These are phyloP conservation scores for Chrysophaeum taylorii DNA, from an alignment of 352 stramenopile genomes.

Conservation along the genomic window DNA sequence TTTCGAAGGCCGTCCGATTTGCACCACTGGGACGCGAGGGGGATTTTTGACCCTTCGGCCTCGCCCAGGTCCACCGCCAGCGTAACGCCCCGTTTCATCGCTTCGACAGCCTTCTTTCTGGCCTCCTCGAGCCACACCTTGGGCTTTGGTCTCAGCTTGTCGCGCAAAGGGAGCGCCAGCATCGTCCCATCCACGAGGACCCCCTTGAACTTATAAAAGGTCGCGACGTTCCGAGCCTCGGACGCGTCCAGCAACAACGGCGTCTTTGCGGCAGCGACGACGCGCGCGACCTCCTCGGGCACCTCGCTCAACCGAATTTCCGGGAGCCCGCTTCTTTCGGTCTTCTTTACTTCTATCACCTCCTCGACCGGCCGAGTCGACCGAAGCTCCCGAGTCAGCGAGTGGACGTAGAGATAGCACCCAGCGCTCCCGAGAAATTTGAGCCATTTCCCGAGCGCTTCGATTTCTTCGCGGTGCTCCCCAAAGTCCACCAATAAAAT, in stretches of 20 bases:
- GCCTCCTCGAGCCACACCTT: constrained; percentile 21
- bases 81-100: constrained; percentile 20
- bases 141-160: constrained; percentile 23
- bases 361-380: constrained; percentile 19
- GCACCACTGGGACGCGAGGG: neutral
- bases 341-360: neutral
- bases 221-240: constrained; percentile 19
- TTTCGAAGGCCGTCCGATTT: neutral
- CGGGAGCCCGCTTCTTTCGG: neutral
- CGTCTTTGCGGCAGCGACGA: constrained; percentile 22
- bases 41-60: neutral
- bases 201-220: constrained; percentile 27
- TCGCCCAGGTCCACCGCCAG: constrained; percentile 22
- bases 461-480: constrained; percentile 12
- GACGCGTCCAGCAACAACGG: constrained; percentile 25
- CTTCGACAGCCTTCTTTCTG: constrained; percentile 16
- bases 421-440: constrained; percentile 20
- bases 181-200: constrained; percentile 20
- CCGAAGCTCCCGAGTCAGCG: constrained; percentile 22
- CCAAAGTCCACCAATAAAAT: neutral
- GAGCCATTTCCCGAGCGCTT: constrained; percentile 19
- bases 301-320: constrained; percentile 13
- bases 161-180: constrained; percentile 15
- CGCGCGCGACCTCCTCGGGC: constrained; percentile 3
- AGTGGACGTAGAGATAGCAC: constrained; percentile 27